phyloP scores from a whole-genome alignment of 805 yeast species.

The Hanseniaspora mollemarum region DNA sequence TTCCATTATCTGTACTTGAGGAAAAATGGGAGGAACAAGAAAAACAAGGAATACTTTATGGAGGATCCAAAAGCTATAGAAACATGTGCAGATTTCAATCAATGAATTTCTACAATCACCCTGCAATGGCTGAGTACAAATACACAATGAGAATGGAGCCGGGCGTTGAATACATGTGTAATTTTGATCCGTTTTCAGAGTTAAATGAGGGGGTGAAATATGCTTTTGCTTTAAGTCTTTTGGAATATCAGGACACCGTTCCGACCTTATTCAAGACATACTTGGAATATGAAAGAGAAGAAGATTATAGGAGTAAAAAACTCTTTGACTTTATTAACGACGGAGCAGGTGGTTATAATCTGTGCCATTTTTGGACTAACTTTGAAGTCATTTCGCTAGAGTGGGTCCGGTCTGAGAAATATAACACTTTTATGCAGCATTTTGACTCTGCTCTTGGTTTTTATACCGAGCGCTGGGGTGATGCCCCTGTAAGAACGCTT shows the following conservation, averaged over 20 bases:
- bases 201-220: constrained; percentile 70
- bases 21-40: constrained; percentile 37
- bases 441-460: constrained; percentile 64
- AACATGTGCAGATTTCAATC: constrained; percentile 95
- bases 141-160: constrained; percentile 97
- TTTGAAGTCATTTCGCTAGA: constrained; percentile 66
- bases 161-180: constrained; percentile 77
- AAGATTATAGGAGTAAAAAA: constrained; percentile 36
- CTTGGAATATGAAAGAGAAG: constrained; percentile 44
- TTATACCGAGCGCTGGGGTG: constrained; percentile 89
- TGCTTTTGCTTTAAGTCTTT: constrained; percentile 74
- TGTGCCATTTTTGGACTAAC: constrained; percentile 83
- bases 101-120: constrained; percentile 78
- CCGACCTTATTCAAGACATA: constrained; percentile 71
- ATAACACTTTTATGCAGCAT: constrained; percentile 48
- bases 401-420: constrained; percentile 50
- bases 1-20: constrained; percentile 46
- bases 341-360: constrained; percentile 49
- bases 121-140: constrained; percentile 57
- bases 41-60: constrained; percentile 47
- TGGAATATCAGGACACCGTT: constrained; percentile 76
- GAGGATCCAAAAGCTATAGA: constrained; percentile 56
- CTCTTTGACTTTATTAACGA: constrained; percentile 32
- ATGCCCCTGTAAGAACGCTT: constrained; percentile 66
- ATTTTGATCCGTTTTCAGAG: constrained; percentile 77